phyloP scores from a whole-genome alignment of 2,329 filamentous ascomycete species.

The Cladophialophora chaetospira region DNA sequence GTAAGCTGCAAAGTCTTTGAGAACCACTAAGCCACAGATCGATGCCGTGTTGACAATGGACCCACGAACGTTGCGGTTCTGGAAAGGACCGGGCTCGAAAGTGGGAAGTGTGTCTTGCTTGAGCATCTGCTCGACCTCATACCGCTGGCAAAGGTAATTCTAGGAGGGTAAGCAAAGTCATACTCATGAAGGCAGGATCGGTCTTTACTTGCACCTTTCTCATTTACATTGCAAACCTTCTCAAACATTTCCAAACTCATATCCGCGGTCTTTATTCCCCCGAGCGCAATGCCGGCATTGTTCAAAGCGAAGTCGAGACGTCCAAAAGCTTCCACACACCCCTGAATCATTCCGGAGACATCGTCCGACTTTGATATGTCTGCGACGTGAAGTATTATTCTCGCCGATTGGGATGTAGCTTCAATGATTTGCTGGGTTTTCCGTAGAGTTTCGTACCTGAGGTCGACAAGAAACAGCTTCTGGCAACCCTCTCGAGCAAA shows the following conservation, averaged over 20 bases:
- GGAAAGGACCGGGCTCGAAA: not conserved
- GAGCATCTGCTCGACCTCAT: slow-evolving; percentile 3
- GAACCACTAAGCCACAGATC: not conserved
- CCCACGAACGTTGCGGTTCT: not conserved
- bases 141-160: not conserved
- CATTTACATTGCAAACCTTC: not conserved
- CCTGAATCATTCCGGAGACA: not conserved
- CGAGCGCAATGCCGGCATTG: slow-evolving; percentile 5
- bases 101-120: not conserved
- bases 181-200: not conserved
- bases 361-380: not conserved
- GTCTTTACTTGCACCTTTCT: not conserved
- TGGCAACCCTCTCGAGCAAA: not conserved
- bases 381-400: not conserved
- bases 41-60: slow-evolving; percentile 2
- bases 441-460: not conserved
- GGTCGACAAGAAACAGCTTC: not conserved
- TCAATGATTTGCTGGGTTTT: not conserved
- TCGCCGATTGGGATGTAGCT: too few relatives aligned
- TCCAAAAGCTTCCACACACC: not conserved
- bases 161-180: not conserved
- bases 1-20: not conserved
- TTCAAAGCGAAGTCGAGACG: slow-evolving; percentile 2
- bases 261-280: not conserved
- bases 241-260: not conserved